Percentiles rank a stretch among this genome's conserved stretches.
phyloP scores from a whole-genome alignment of 257 asterid species.

The Nicotiana sylvestris region DNA sequence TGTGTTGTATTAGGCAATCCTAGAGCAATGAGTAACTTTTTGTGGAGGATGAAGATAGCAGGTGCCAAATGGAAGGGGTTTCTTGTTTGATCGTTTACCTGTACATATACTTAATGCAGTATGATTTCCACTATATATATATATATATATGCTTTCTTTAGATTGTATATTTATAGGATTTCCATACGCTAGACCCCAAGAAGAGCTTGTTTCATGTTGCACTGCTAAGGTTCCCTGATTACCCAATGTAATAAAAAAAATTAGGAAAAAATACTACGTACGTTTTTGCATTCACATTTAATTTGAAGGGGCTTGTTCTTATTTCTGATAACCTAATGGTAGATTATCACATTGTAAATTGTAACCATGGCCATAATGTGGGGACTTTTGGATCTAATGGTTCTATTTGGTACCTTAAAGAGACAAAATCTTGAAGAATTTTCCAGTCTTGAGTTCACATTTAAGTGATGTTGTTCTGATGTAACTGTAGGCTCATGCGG shows the following conservation, averaged over 20 bases:
- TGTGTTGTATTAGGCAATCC: neutral
- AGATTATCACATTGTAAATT: neutral
- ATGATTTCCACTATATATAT: neutral
- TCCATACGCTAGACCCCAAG: neutral
- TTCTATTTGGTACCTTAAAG: neutral
- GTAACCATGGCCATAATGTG: neutral
- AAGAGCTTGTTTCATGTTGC: neutral
- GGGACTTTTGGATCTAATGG: neutral
- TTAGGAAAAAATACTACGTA: no score
- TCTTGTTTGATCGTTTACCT: neutral
- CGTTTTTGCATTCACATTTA: no score
- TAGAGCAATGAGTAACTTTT: neutral
- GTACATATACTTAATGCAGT: neutral
- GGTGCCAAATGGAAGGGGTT: neutral
- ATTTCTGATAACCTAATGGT: neutral
- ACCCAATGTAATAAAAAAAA: no score
- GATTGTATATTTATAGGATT: neutral
- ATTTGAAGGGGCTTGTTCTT: no score
- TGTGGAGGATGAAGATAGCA: neutral
- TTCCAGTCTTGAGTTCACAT: neutral
- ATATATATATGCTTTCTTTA: neutral
- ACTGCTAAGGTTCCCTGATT: neutral
- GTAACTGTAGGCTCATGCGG: neutral
- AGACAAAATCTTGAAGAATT: neutral
- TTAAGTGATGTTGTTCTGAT: neutral